phyloP scores from a whole-genome alignment of 257 asterid species.

The Mitragyna speciosa region DNA sequence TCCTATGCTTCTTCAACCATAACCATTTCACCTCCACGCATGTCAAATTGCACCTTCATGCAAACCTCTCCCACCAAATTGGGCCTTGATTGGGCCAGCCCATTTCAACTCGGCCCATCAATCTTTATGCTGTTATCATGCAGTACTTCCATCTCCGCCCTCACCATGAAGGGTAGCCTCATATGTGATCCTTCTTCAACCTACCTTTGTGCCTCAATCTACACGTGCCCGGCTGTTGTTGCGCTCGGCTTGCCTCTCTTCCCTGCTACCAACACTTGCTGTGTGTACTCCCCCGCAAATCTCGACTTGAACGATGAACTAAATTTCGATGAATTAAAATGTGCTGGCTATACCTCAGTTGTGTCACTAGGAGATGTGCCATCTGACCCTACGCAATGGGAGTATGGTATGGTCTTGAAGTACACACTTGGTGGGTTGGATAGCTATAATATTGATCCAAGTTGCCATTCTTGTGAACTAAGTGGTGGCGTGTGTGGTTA shows the following conservation, averaged over 20 bases:
- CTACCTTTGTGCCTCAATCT: slow-evolving; percentile 8
- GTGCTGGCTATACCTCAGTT: slow-evolving; percentile 14
- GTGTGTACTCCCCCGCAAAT: slow-evolving; percentile 15
- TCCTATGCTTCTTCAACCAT: slow-evolving; percentile 1
- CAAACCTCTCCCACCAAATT: not conserved
- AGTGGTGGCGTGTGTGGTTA: slow-evolving; percentile 17
- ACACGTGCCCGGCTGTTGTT: slow-evolving; percentile 4
- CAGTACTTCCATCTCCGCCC: not conserved
- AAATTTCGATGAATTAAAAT: slow-evolving; percentile 1
- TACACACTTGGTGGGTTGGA: slow-evolving; percentile 14
- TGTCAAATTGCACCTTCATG: slow-evolving; percentile 13
- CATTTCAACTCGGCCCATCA: slow-evolving; percentile 7
- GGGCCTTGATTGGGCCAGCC: slow-evolving; percentile 18
- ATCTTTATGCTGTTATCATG: not conserved
- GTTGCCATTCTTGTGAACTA: slow-evolving; percentile 12
- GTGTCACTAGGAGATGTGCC: slow-evolving; percentile 7
- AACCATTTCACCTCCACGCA: slow-evolving; percentile 11
- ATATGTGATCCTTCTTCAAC: slow-evolving; percentile 15
- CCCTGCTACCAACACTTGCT: slow-evolving; percentile 3
- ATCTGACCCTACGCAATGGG: slow-evolving; percentile 11
- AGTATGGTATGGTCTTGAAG: slow-evolving; percentile 16
- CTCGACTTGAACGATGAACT: not conserved
- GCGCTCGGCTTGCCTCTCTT: not conserved
- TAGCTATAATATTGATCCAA: slow-evolving; percentile 4
- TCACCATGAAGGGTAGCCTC: not conserved